Evolutionary conservation across 441 rosid species (phyloP).

Genomic region (Sinapis alba): DNA sequence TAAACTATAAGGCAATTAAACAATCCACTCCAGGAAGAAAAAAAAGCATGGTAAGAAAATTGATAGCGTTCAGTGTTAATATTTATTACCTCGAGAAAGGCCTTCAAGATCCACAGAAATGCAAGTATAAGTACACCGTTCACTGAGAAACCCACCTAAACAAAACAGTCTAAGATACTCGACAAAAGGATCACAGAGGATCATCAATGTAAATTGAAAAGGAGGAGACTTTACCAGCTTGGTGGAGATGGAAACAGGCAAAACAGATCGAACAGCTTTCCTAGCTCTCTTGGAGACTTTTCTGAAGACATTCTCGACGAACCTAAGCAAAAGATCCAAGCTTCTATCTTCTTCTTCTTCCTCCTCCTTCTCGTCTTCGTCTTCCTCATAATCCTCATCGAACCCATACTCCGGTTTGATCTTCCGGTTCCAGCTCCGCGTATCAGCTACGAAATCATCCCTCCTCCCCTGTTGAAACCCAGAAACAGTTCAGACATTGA

Average conservation of each 20-base stretch:
- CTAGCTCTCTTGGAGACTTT: constrained; percentile 71
- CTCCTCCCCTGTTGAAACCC: constrained; percentile 40
- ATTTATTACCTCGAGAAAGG: constrained; percentile 75
- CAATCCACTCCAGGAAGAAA: neutral
- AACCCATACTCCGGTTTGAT: constrained; percentile 46
- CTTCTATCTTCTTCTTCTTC: constrained; percentile 85
- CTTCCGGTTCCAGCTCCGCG: constrained; percentile 72
- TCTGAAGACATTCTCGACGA: constrained; percentile 67
- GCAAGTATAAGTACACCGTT: constrained; percentile 78
- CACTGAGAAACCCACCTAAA: constrained; percentile 82
- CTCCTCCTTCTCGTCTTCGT: constrained; percentile 57
- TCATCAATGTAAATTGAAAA: neutral
- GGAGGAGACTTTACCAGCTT: constrained; percentile 49
- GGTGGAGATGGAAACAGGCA: constrained; percentile 65
- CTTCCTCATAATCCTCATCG: constrained; percentile 38
- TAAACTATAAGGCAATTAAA: neutral
- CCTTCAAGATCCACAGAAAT: constrained; percentile 85
- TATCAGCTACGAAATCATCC: constrained; percentile 43
- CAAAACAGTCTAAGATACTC: no score
- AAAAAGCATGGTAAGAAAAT: neutral
- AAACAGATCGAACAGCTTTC: constrained; percentile 76
- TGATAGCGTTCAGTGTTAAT: neutral
- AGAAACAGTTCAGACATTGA: neutral
- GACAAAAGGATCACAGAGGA: no score
- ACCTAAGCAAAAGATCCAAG: constrained; percentile 72